Evolutionary conservation across 805 yeast genomes (phyloP), one percentile per base, ranked within the genome.

Genomic region (Zygotorulaspora florentina): DNA sequence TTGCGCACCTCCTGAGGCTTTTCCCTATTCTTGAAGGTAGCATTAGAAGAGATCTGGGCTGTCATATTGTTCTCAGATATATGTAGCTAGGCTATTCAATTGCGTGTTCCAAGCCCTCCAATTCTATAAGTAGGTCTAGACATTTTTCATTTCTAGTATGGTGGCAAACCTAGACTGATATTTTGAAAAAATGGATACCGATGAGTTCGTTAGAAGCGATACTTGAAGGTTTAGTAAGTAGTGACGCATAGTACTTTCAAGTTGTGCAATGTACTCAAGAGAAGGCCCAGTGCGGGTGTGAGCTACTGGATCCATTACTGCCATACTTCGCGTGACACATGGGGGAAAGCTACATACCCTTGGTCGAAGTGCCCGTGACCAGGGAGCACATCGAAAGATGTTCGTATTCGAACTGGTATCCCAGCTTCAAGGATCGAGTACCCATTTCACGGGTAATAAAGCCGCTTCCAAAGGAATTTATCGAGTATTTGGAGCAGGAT

Each of bases 1-100:
- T 79, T 81, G 52, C 97, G 84, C 43, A 89, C 96, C 68, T 90
- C 97, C 64, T 84, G 90, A 18, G 97, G 97, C 75, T 90, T 89
- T 59, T 90, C 96, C 66, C 83, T 88, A 70, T 90, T 90, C 61
- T 81, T 86, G 74, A 93, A 93, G 37, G 93, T 85, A 43, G 93
- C 89, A 69, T 88, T 88, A 31, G 89, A 82, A 17, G 86, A 81
- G 41, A 52, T 46, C 40, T 58, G 61, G 35, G 57, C 45, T 16
- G 64, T 53, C 62, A 58, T 59, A 20, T 30, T 33, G 29, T 23
- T 18, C 29, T 35, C 20, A n/a, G 13, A 15, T 34, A 35, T 20
- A 13, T 16, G 10, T 42, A n/a, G 27, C 39, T 34, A 16, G 12
- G 25, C 25, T 20, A 7, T 20, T 20, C 25, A 20, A 20, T 20